These are phyloP conservation scores for Rhodotorula sp. DNA, from an alignment of 1,284 basidiomycete species.

Conservation along the genomic window DNA sequence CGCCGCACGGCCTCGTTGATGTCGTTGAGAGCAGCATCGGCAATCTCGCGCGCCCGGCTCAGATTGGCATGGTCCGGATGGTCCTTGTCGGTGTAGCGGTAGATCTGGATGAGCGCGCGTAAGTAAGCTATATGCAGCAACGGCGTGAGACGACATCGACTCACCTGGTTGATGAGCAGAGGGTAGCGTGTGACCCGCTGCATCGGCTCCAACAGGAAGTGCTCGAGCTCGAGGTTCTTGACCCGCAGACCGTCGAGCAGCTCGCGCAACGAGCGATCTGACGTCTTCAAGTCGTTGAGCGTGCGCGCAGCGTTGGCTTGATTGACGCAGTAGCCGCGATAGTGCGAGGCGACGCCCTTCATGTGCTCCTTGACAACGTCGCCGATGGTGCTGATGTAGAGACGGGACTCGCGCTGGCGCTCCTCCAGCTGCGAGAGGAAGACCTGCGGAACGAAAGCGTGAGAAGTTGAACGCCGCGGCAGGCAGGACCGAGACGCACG, in stretches of 20 bases:
- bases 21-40: slow-evolving; percentile 70
- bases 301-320: slow-evolving; percentile 76
- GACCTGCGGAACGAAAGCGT: slow-evolving; percentile 53
- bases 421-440: slow-evolving; percentile 85
- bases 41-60: slow-evolving; percentile 61
- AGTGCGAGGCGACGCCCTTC: slow-evolving; percentile 59
- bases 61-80: slow-evolving; percentile 61
- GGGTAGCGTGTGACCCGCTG: slow-evolving; percentile 93
- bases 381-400: slow-evolving; percentile 84
- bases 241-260: slow-evolving; percentile 72
- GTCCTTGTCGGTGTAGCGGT: slow-evolving; percentile 71
- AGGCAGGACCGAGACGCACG: slow-evolving; percentile 50
- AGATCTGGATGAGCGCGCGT: slow-evolving; percentile 58
- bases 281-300: slow-evolving; percentile 70
- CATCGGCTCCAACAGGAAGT: slow-evolving; percentile 90
- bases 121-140: not conserved
- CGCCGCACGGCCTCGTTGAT: slow-evolving; percentile 89
- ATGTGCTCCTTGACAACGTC: slow-evolving; percentile 78
- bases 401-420: slow-evolving; percentile 81
- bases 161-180: slow-evolving; percentile 74
- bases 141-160: slow-evolving; percentile 16
- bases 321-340: slow-evolving; percentile 88
- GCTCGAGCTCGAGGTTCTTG: slow-evolving; percentile 79
- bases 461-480: not conserved
- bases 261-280: slow-evolving; percentile 64